Percentiles rank a stretch among this genome's conserved stretches.
These are phyloP conservation scores for Aspergillus piperis DNA, from an alignment of 2,329 filamentous ascomycete species.

Conservation along the genomic window DNA sequence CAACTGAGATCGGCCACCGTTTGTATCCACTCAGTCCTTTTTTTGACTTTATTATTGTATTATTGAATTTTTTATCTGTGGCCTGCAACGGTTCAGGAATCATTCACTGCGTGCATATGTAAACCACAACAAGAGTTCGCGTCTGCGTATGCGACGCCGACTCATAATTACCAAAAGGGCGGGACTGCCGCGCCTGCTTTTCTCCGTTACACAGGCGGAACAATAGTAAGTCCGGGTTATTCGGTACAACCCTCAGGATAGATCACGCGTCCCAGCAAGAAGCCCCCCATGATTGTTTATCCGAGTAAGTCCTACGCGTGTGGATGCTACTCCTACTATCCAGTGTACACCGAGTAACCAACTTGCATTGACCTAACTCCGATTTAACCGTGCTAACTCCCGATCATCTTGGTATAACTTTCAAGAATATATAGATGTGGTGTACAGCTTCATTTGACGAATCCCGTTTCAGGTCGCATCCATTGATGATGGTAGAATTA, in stretches of 20 bases:
- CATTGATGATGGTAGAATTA: not conserved
- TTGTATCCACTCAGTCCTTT: not conserved
- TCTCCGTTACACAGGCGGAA: not conserved
- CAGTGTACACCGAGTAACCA: not conserved
- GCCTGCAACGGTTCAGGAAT: not conserved
- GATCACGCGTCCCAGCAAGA: not conserved
- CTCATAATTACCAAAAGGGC: not conserved
- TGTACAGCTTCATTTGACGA: not conserved
- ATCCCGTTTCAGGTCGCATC: not conserved
- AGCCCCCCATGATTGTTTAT: not conserved
- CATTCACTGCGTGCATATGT: not conserved
- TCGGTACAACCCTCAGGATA: not conserved
- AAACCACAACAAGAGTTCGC: not conserved
- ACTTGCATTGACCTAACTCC: not conserved
- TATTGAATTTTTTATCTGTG: not conserved
- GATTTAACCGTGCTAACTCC: not conserved
- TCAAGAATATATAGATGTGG: not conserved
- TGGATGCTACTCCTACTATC: not conserved
- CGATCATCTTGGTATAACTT: conserved; percentile 2
- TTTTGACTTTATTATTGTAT: not conserved
- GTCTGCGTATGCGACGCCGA: not conserved
- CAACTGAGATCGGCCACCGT: not conserved
- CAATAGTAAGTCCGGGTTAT: not conserved
- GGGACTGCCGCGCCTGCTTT: too few relatives aligned
- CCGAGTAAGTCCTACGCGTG: not conserved